These are phyloP conservation scores for Psilocybe cyanescens DNA, from an alignment of 768 basidiomycete genomes.

Conservation along the genomic window DNA sequence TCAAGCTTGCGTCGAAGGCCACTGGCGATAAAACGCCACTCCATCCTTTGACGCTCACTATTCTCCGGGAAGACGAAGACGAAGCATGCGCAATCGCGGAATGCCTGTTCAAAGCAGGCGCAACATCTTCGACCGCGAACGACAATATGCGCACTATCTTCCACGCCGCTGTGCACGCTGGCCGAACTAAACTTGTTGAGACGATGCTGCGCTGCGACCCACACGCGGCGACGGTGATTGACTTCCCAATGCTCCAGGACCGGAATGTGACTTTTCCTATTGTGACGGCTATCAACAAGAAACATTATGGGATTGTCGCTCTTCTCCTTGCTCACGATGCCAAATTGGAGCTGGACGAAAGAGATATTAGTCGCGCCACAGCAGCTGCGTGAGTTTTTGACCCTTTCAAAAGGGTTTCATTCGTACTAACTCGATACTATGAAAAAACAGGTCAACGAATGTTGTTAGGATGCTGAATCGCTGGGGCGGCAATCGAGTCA, in stretches of 20 bases:
- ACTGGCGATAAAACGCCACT: slow-evolving; percentile 27
- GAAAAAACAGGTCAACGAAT: slow-evolving; percentile 11
- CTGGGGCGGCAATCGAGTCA: slow-evolving; percentile 20
- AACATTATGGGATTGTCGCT: slow-evolving; percentile 38
- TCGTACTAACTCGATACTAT: neutral
- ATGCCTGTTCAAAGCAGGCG: slow-evolving; percentile 43
- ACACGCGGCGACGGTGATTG: slow-evolving; percentile 37
- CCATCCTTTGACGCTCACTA: slow-evolving; percentile 43
- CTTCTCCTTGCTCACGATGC: slow-evolving; percentile 44
- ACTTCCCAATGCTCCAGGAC: slow-evolving; percentile 38
- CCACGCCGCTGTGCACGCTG: slow-evolving; percentile 37
- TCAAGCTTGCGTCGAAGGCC: slow-evolving; percentile 34
- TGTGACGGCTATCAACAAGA: slow-evolving; percentile 34
- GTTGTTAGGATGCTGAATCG: slow-evolving; percentile 20
- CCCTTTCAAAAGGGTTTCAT: neutral
- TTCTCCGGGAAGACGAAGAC: slow-evolving; percentile 45
- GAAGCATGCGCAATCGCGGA: slow-evolving; percentile 41
- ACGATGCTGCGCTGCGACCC: slow-evolving; percentile 46
- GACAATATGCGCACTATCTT: slow-evolving; percentile 41
- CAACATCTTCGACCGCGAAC: slow-evolving; percentile 45
- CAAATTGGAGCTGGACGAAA: slow-evolving; percentile 36
- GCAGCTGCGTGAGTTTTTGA: slow-evolving; percentile 33
- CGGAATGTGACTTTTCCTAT: slow-evolving; percentile 38
- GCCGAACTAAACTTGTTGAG: slow-evolving; percentile 27
- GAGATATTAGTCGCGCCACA: slow-evolving; percentile 39